Evolutionary conservation across 1,284 basidiomycete species (phyloP), one percentile per base, ranked within the genome.

Genomic region (Butyriboletus appendiculatus): DNA sequence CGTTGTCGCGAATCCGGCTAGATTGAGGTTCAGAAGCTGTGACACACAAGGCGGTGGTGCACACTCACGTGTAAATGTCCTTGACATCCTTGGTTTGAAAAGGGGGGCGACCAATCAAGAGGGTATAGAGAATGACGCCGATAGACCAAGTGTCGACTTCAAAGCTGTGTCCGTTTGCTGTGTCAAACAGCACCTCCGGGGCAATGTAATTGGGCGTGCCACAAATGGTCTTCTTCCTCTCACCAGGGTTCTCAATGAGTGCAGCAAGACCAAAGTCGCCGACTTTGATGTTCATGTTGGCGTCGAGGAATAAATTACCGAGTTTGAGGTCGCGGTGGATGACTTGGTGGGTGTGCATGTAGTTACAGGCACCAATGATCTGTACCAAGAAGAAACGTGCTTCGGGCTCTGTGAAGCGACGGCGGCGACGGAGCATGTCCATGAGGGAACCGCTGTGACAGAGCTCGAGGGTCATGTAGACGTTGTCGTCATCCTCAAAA

Each of bases 121-220:
- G 85, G 0, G 97, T 98, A 70, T 99, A 99, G 62, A 98, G 75
- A 58, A 99, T 98, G 48, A 99, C 96, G 12, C 96, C 97, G 48
- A 97, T 90, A 7, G 92, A 94, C 97, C 96, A 99, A 10, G 96
- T 91, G 68, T 99, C 96, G 34, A 98, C 96, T 74, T 98, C 96
- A 66, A 98, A 99, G 69, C 92, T 95, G 73, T 99, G 96, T 0
- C 96, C 95, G 62, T 95, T 96, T 26, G 88, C 92, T 41, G 91
- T 93, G 70, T 98, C 95, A 71, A 98, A 98, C 56, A 99, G 76
- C 33, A 99, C 95, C 70, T 99, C 96, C 0, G 96, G 97, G 0
- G 97, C 97, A 62, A 99, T 98, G 72, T 99, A 98, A 71, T 99
- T 98, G 2, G 96, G 97, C 1, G 96, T 99, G 7, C 96, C 97